Evolutionary conservation across 306 rosid genomes (phyloP), one percentile per base, ranked within the genome.

Genomic region (Myrica gale): DNA sequence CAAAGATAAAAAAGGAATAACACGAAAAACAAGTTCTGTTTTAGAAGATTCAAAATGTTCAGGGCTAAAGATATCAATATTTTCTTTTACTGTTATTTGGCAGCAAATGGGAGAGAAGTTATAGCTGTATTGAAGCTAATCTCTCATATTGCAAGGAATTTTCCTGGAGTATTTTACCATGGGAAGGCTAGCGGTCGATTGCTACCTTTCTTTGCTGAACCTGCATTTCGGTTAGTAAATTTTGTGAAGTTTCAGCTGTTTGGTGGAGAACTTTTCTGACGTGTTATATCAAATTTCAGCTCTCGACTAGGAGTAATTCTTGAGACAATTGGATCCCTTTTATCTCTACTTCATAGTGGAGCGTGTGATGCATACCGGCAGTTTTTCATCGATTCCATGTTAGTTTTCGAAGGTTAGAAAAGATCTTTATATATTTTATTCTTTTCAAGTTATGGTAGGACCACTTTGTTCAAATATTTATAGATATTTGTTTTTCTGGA

Each of bases 141-240:
- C 65, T 84, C 96, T 56, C 88, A 83, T 77, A 79, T 84, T 3
- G 91, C 92, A 1, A 83, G 79, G 76, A 85, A 92, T 62, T 90
- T 90, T 76, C 97, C 97, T 16, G 96, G 92, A 9, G 98, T 90
- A 4, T 95, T 90, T 75, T 86, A 72, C 85, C 91, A 84, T 68
- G 96, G 96, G 66, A 77, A 81, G 74, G 76, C 97, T 60, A 47
- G 83, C 68, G 85, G 91, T 53, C 96, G 90, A 20, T 74, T 95
- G 17, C 73, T 95, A 66, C 97, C 98, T 11, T 95, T 95, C 84
- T 88, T 95, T 20, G 84, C 97, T 0, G 90, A 91, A 8, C 92
- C 98, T 3, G 73, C 76, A 47, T 88, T 89, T 57, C 79, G 92
- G 92, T 89, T 63, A 73, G 86, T 73, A 5, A 5, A 58, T 61